A percentile compares a stretch with the other conserved stretches of the same genome.
Conservation (phyloP, 2,329 filamentous ascomycete genomes). For the Xylaria sp. region DNA sequence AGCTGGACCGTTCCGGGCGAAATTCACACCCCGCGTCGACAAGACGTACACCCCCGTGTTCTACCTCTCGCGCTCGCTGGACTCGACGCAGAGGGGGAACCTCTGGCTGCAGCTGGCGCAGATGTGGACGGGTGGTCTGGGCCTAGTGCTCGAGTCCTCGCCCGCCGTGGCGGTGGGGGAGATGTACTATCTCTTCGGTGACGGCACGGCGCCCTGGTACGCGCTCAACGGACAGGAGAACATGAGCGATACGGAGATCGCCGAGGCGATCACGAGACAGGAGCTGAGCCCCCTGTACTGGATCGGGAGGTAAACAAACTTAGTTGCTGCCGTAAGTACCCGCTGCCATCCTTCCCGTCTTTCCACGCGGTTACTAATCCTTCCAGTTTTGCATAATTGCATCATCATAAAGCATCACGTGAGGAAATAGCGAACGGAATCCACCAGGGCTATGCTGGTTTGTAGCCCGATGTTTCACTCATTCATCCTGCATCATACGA, state of each 20-base stretch:
- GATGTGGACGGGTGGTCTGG: slow-evolving; percentile 44
- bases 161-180: slow-evolving; percentile 41
- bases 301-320: slow-evolving; percentile 40
- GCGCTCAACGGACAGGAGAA: slow-evolving; percentile 47
- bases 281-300: slow-evolving; percentile 44
- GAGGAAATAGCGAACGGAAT: not conserved
- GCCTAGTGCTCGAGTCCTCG: slow-evolving; percentile 32
- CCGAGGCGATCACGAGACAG: slow-evolving; percentile 45
- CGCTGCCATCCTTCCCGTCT: not conserved
- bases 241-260: slow-evolving; percentile 48
- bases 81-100: slow-evolving; percentile 33
- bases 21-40: slow-evolving; percentile 48
- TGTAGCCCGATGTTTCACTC: not conserved
- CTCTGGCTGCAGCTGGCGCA: slow-evolving; percentile 45
- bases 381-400: too few species aligned
- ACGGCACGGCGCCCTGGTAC: slow-evolving; percentile 44
- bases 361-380: not conserved
- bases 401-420: not conserved
- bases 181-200: slow-evolving; percentile 46
- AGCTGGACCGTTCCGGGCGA: slow-evolving; percentile 43
- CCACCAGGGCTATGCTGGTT: not conserved
- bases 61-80: slow-evolving; percentile 44
- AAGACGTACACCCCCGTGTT: slow-evolving; percentile 48
- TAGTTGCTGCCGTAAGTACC: not conserved
- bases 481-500: not conserved